Evolutionary conservation across 139 green algal genomes (phyloP).

Genomic region (Chlamydomonas schloesseri): DNA sequence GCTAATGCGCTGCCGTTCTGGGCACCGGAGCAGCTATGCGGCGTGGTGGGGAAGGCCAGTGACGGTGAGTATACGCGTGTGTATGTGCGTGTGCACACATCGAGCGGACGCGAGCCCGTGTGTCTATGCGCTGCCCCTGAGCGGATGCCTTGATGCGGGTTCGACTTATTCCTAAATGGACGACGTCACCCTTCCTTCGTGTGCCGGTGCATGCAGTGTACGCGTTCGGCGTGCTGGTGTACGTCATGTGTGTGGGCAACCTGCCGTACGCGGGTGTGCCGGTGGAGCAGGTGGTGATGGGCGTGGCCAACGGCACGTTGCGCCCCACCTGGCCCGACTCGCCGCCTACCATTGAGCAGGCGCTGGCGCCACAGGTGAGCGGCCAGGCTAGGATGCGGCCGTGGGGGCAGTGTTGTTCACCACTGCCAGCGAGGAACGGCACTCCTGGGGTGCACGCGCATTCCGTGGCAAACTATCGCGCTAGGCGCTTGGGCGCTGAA

Average conservation of each 20-base stretch:
- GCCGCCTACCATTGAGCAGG: too few species aligned
- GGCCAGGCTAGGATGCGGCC: too few species aligned
- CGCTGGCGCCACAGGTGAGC: neutral
- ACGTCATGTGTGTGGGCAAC: neutral
- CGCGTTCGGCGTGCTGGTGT: conserved; percentile 10
- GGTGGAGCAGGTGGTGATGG: neutral
- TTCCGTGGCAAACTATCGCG: too few species aligned
- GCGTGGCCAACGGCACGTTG: neutral
- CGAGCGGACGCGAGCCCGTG: too few species aligned
- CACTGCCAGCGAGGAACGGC: too few species aligned
- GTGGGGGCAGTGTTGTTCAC: too few species aligned
- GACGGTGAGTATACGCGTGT: conserved; percentile 37
- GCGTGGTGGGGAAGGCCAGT: neutral
- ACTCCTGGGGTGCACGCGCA: too few species aligned
- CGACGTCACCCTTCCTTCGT: too few species aligned
- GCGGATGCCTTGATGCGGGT: too few species aligned
- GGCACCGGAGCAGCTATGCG: conserved; percentile 13
- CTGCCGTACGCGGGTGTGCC: conserved; percentile 18
- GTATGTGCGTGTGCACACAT: neutral
- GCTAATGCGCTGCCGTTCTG: neutral
- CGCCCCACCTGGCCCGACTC: neutral
- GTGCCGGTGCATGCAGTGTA: conserved; percentile 18
- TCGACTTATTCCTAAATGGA: too few species aligned
- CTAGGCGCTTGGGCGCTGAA: too few species aligned
- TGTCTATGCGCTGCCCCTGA: too few species aligned